Conservation (phyloP, 257 asterid genomes). For the Capsicum chinense region DNA sequence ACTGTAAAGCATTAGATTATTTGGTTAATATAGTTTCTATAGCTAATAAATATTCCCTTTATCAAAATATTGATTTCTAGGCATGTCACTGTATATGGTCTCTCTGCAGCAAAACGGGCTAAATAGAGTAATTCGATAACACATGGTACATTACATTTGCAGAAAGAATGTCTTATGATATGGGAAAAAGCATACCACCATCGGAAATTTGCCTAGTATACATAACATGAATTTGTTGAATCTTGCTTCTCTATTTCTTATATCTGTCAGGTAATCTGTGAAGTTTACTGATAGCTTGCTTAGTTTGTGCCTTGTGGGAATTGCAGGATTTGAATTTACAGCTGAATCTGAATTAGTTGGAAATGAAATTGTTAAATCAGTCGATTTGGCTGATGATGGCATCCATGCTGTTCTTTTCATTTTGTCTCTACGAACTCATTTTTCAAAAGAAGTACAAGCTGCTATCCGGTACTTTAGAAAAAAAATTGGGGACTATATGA, state of each 20-base stretch:
- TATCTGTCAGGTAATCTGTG: not conserved
- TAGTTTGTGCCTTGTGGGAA: not conserved
- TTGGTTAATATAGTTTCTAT: too few relatives aligned
- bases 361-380: slow-evolving; percentile 67
- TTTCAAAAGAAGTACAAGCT: slow-evolving; percentile 72
- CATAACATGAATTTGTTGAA: not conserved
- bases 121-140: not conserved
- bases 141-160: not conserved
- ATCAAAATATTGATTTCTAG: not conserved
- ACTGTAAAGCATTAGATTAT: too few relatives aligned
- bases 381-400: slow-evolving; percentile 81
- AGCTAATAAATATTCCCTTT: not conserved
- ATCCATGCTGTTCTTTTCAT: slow-evolving; percentile 83
- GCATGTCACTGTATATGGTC: not conserved
- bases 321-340: slow-evolving; percentile 63
- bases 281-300: not conserved
- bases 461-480: slow-evolving; percentile 61
- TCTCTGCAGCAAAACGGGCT: not conserved
- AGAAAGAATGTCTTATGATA: not conserved
- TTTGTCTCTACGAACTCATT: slow-evolving; percentile 65
- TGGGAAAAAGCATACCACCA: not conserved
- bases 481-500: slow-evolving; percentile 66
- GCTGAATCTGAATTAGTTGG: slow-evolving; percentile 51
- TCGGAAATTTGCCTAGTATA: not conserved
- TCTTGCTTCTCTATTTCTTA: not conserved